Base-by-base conservation (phyloP, 352 stramenopile species). In the Globisporangium sylvaticum region DNA sequence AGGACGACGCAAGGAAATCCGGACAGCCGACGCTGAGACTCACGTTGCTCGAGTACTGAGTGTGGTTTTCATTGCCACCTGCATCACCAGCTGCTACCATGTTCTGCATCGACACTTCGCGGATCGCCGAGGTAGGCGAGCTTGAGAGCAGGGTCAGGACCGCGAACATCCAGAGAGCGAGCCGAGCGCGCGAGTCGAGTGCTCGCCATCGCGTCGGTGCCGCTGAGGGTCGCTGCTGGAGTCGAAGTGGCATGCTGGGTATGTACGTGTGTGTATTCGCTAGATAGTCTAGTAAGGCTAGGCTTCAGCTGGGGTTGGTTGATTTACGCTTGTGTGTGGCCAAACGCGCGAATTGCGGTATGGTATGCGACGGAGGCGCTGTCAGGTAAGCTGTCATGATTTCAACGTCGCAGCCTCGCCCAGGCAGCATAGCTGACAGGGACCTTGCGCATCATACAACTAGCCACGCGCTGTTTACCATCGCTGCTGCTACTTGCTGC, bases 1-100 rank as follows among this genome's bases (percentile, higher is more conserved):
- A 74, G 58, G 83, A 89, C 12, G 73, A 66, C 10, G 68, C 67
- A 50, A 83, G 54, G 39, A 89, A 84, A 50, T 87, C 81, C 3
- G 78, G 78, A 56, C 80, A 89, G 22, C 80, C 80, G 69, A 87
- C 70, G 24, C 54, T 71, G 22, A 80, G 66, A 12, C 60, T 74
- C 31, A 80, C 67, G 6, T 25, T 46, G 37, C 27, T 63, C 34
- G 29, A 24, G 6, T 68, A 29, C 37, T 54, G 54, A 18, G 54
- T 27, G 8, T 4, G 4, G 18, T n/a, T 4, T 20, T 20, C 20
- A 9, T 60, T 20, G 7, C 22, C 15, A 0, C 18, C 54, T 3
- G 39, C 15, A 4, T n/a, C 37, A 8, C 37, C 15, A 20, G 2
- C 6, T 37, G 29, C 2, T 31, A 12, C 4, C 34, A n/a, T 27